Percentiles rank a stretch among this genome's conserved stretches.
Conservation (phyloP, 1,284 basidiomycete genomes). For the Marasmius tenuissimus region DNA sequence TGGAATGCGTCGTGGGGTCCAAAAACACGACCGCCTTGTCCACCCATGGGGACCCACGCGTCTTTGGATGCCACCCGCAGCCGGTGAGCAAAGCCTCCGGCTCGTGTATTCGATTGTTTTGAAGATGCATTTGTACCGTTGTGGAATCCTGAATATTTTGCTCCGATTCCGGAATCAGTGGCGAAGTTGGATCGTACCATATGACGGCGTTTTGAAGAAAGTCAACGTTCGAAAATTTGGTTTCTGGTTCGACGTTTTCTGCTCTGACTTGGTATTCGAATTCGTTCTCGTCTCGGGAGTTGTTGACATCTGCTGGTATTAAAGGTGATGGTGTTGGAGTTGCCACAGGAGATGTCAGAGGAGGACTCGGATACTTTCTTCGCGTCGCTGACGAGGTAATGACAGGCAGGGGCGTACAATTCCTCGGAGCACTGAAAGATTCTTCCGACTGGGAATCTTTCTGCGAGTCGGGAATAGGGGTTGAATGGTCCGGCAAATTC, state of each 20-base stretch:
- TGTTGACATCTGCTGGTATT: neutral
- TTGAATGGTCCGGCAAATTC: neutral
- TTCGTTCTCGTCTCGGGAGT: no score
- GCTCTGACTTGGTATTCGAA: neutral
- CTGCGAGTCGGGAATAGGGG: neutral
- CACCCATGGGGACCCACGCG: slow-evolving; percentile 14
- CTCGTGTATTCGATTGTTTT: slow-evolving; percentile 30
- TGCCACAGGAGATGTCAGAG: slow-evolving; percentile 5
- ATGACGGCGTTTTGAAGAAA: slow-evolving; percentile 10
- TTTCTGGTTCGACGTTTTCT: neutral
- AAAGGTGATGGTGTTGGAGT: neutral
- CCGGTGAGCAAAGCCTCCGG: slow-evolving; percentile 36
- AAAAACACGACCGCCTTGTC: slow-evolving; percentile 37
- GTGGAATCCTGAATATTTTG: neutral
- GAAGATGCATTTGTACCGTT: slow-evolving; percentile 12
- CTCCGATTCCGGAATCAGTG: no score
- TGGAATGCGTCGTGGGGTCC: slow-evolving; percentile 14
- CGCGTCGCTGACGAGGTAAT: neutral
- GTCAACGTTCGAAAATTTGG: neutral
- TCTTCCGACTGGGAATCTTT: neutral
- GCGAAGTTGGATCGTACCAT: slow-evolving; percentile 4
- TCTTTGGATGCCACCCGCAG: slow-evolving; percentile 31
- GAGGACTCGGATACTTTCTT: slow-evolving; percentile 8
- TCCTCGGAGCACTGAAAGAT: neutral
- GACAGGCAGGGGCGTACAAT: neutral